Conservation (phyloP, 148 eudicot genomes). For the Limonium bicolor region DNA sequence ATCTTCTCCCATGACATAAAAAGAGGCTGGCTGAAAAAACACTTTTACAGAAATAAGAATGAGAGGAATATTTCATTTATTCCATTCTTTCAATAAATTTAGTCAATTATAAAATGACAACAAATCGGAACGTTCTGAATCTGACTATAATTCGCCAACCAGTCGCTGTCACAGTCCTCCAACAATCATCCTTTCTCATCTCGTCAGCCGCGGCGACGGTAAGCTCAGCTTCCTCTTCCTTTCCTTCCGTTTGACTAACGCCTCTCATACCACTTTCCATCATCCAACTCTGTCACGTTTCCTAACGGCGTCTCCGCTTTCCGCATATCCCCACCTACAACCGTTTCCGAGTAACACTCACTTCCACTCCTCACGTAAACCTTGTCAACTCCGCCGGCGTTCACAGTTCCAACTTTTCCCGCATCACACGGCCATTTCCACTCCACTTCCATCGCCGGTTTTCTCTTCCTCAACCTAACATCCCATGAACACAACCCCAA, state of each 20-base stretch:
- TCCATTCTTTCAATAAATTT: no score
- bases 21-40: no score
- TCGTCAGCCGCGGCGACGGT: no score
- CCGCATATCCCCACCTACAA: conserved; percentile 48
- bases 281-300: conserved; percentile 15
- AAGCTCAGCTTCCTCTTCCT: no score
- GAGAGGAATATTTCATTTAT: no score
- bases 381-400: conserved; percentile 29
- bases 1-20: no score
- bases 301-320: conserved; percentile 23
- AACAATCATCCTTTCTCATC: no score
- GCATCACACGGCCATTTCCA: conserved; percentile 23
- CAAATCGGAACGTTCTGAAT: no score
- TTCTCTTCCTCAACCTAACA: conserved; percentile 8
- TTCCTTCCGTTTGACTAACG: conserved; percentile 1
- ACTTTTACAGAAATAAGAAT: no score
- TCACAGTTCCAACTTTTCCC: conserved; percentile 8
- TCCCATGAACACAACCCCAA: conserved; percentile 25
- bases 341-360: conserved; percentile 19
- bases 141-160: no score
- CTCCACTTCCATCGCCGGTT: conserved; percentile 16
- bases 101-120: no score
- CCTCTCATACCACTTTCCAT: not conserved
- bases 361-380: conserved; percentile 36
- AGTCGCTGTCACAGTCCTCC: no score